Conservation (phyloP, 106 monocot genomes). For the Narthecium ossifragum region DNA sequence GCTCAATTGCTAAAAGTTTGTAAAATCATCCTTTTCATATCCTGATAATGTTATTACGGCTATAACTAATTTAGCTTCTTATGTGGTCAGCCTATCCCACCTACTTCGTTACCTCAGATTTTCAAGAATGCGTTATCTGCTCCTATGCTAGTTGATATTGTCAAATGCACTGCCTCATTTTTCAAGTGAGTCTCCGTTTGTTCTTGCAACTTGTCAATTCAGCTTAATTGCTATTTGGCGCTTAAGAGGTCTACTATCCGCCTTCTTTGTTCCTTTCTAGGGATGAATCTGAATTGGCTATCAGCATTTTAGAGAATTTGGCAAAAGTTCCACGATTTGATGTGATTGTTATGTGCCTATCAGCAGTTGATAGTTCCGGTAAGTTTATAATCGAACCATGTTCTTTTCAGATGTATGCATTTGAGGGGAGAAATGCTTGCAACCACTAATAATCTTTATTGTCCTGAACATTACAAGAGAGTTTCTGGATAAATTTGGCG, state of each 20-base stretch:
- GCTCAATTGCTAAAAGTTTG: conserved; percentile 69
- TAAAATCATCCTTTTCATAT: no score
- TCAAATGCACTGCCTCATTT: conserved; percentile 69
- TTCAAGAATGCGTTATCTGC: conserved; percentile 93
- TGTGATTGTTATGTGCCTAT: conserved; percentile 85
- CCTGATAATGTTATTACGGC: no score
- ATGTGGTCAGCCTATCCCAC: conserved; percentile 66
- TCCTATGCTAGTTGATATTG: conserved; percentile 74
- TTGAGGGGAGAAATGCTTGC: no score
- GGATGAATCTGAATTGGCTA: conserved; percentile 72
- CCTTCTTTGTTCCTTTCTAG: conserved; percentile 22
- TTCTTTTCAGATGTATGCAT: no score
- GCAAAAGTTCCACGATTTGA: conserved; percentile 80
- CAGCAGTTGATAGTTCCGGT: conserved; percentile 67
- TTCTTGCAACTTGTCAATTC: background rate
- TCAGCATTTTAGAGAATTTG: conserved; percentile 74
- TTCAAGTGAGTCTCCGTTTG: conserved; percentile 39
- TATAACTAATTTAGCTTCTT: no score
- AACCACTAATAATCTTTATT: no score
- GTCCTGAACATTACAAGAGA: no score
- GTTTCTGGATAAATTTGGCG: no score
- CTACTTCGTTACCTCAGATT: conserved; percentile 67
- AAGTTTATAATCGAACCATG: conserved; percentile 3
- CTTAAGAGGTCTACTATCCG: background rate
- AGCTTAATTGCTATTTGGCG: background rate